phyloP scores from a whole-genome alignment of 1,284 basidiomycete species.

The Sporisorium iseilematis-ciliati region DNA sequence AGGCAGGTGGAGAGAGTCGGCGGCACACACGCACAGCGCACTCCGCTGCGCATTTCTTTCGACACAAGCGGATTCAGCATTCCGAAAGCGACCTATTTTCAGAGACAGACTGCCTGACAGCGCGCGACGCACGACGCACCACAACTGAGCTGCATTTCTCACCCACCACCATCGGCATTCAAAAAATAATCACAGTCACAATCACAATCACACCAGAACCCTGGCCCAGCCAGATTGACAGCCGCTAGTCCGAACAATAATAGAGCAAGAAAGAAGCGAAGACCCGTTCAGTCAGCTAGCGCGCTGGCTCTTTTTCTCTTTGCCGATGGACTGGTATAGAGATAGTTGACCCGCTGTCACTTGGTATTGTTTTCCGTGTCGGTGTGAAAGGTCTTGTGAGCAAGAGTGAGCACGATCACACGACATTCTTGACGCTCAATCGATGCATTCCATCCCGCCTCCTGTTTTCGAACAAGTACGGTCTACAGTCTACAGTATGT shows the following conservation, averaged over 20 bases:
- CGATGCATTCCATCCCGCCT: not conserved
- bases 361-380: not conserved
- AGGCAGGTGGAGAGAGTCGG: not conserved
- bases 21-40: too few species aligned
- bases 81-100: too few species aligned
- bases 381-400: not conserved
- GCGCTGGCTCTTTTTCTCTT: too few species aligned
- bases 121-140: too few species aligned
- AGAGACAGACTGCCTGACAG: too few species aligned
- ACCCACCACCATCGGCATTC: slow-evolving; percentile 9
- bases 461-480: not conserved
- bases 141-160: too few species aligned
- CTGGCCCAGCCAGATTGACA: not conserved
- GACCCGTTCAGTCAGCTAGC: slow-evolving; percentile 3
- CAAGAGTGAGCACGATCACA: not conserved
- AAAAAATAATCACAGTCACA: not conserved
- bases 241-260: too few species aligned
- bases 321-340: not conserved
- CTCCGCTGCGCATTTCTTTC: too few species aligned
- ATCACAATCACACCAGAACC: too few species aligned
- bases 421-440: slow-evolving; percentile 3
- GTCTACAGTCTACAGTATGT: too few species aligned
- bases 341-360: slow-evolving; percentile 4
- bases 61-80: too few species aligned
- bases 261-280: not conserved